Base-by-base conservation (phyloP, 352 stramenopile species). In the Phytophthora colocasiae region DNA sequence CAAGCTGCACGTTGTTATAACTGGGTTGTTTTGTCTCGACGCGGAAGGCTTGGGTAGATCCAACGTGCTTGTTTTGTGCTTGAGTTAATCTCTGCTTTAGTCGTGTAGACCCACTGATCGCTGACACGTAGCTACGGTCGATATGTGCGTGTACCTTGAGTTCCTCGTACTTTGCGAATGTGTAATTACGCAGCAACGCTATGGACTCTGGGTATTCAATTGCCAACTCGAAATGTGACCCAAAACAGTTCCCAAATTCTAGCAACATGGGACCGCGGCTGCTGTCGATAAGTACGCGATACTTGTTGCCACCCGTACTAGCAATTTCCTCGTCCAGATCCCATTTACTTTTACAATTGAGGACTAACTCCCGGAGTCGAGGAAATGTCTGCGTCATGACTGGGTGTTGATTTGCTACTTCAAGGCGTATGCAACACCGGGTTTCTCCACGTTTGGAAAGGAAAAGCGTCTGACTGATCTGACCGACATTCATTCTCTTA, bases 211-310 rank as follows among this genome's bases (percentile, higher is more conserved):
- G 75, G 46, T 95, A 91, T 48, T 90, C 83, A 7, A 53, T 51
- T 15, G 59, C 68, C 17, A 94, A 58, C 41, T 66, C 48, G 46
- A 95, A 95, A 73, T 95, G 87, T 0, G 73, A 63, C 8, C 87
- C 86, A 0, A 93, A 55, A 51, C 81, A 85, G 61, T 95, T 93
- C 65, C 87, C 83, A 71, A 93, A 95, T 58, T 93, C 87, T 6
- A 93, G 55, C n/a, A 95, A 46, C 79, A 94, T 84, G 0, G 87
- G 87, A 0, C 87, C 87, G 0, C 85, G 80, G 57, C 51, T 80
- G 49, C 84, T 94, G 63, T 95, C 87, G 15, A 92, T 63, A 8
- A 94, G 73, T n/a, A 95, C 85, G n/a, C 66, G 69, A 59, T 92
- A 93, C 55, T 80, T 81, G 66, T 95, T 95, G 29, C 65, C 73